Evolutionary conservation across 331 rosid species (phyloP), one percentile per base, ranked within the genome.

Genomic region (Stylosanthes scabra): DNA sequence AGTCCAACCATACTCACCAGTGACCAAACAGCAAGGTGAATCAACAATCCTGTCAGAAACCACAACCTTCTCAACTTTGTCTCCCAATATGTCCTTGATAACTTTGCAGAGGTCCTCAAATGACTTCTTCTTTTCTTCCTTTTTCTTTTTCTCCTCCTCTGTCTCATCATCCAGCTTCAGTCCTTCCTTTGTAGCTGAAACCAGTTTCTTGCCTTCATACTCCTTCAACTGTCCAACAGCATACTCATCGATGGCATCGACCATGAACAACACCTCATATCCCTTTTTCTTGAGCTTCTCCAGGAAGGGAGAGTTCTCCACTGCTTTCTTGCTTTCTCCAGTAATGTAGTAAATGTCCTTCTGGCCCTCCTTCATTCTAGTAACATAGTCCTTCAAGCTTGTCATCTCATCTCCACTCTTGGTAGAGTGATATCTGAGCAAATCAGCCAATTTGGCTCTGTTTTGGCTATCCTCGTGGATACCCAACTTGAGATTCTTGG

Each of bases 331-430:
- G 80, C 90, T 86, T 80, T 88, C 93, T 1, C 93, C 93, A 0
- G 93, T 83, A 12, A 88, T 88, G 59, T 83, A 86, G 80, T 77
- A 88, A 5, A 88, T 88, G 39, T 86, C 93, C 72, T 86, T 88
- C 74, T 88, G 93, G 0, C 90, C 83, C 63, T 88, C 88, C 66
- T 88, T 88, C 93, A 88, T 88, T 41, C 93, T 75, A 0, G 87
- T 86, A 0, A 86, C 93, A 0, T 88, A 88, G 15, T 86, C 90
- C 76, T 88, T 88, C 74, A 88, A 55, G 49, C 88, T 88, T 1
- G 93, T 88, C 83, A 86, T 11, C 71, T 88, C 90, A 45, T 88
- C 91, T 7, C 90, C 93, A 28, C 93, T 88, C 76, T 86, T 86
- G 1, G 91, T 86, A 2, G 93, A 88, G 63, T 86, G 72, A 73